Evolutionary conservation across 2,329 filamentous ascomycete species (phyloP), one percentile per base, ranked within the genome.

Genomic region (Xylariales sp.): DNA sequence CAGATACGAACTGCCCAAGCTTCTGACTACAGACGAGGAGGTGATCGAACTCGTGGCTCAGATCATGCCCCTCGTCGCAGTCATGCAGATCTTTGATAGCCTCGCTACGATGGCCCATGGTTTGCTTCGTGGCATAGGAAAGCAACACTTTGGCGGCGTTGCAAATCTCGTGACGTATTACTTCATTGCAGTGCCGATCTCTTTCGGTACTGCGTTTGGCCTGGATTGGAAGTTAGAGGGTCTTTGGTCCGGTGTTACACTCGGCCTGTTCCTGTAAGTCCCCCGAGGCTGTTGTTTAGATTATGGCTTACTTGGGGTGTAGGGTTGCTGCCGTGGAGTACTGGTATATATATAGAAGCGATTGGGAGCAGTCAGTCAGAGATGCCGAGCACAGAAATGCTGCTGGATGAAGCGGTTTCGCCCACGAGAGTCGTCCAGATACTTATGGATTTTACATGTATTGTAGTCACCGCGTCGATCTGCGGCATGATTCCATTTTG

Each of bases 21-120:
- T 96, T 5, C 89, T 91, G 61, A 90, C 86, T n/a, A 69, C 77
- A 5, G 86, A 91, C 50, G 57, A 69, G 5, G 80, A 82, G 33
- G 86, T 91, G 39, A 77, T 87, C 46, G 68, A 65, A 15, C 68
- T 88, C 24, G 84, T 88, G 15, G 77, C 86, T 1, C 62, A 65
- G 3, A 78, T 88, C 3, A 73, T 96, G 25, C 90, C 89, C 0
- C 66, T 96, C 3, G 88, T 87, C 46, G 89, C 90, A 0, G 76
- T 88, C 2, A 94, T 96, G 73, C 90, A 97, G 60, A 74, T 95
- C 18, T 90, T 94, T 53, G 91, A 98, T 61, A 82, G 86, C 1
- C 61, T 95, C 14, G 80, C 86, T 0, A 78, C 86, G 3, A 84
- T 84, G 28, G 88, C 86, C 43, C 90, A 93, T 55, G 91, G 90